Conservation (phyloP, 1,284 basidiomycete genomes). For the Leccinum fuscescens region DNA sequence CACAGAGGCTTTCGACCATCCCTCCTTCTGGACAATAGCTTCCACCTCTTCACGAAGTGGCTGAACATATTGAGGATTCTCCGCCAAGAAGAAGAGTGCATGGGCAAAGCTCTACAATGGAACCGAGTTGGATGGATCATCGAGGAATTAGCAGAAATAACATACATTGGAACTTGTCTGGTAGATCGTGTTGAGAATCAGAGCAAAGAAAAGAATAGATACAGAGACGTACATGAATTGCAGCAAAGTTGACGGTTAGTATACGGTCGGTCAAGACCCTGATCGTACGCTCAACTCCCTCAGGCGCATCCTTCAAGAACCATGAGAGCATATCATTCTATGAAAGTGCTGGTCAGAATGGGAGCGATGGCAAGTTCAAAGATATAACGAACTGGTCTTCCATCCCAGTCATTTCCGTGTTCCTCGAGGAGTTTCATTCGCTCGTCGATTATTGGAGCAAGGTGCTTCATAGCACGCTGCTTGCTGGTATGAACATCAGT, state of each 20-base stretch:
- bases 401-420: no score
- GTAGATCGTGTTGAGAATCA: neutral
- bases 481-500: no score
- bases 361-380: no score
- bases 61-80: constrained; percentile 36
- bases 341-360: no score
- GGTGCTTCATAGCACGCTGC: no score
- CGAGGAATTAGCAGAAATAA: neutral
- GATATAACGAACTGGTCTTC: no score
- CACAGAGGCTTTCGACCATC: constrained; percentile 43
- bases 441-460: no score
- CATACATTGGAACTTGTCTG: constrained; percentile 14
- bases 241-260: constrained; percentile 37
- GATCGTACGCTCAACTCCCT: constrained; percentile 26
- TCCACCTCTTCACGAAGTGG: constrained; percentile 34
- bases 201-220: neutral
- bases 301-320: constrained; percentile 10
- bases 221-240: constrained; percentile 33
- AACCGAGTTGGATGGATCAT: neutral
- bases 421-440: no score
- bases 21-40: constrained; percentile 40
- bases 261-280: constrained; percentile 34
- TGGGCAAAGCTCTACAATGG: constrained; percentile 31
- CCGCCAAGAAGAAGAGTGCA: constrained; percentile 36
- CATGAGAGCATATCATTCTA: no score